Conservation (phyloP, 73 alveolate species). For the Symbiodinium pilosum region DNA sequence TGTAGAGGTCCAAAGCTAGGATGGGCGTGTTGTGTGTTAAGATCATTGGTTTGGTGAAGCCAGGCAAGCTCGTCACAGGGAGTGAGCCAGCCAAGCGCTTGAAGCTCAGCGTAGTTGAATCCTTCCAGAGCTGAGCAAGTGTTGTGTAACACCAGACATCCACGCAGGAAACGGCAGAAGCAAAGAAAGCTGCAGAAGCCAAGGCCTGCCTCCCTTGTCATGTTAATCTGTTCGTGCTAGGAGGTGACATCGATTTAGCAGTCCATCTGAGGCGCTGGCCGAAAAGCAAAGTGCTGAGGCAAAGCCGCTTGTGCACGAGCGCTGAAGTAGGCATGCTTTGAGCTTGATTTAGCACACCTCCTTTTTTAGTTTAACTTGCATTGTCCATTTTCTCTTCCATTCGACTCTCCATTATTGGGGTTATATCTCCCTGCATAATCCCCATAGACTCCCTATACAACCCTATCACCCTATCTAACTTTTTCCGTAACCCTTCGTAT, state of each 20-base stretch:
- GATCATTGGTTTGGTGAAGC: background rate
- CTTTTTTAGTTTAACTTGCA: too few relatives aligned
- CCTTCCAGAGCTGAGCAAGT: too few relatives aligned
- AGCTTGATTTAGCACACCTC: too few relatives aligned
- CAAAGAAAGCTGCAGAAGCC: background rate
- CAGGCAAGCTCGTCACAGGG: constrained; percentile 5
- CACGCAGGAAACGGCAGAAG: background rate
- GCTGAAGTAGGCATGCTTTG: too few relatives aligned
- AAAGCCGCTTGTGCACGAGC: background rate
- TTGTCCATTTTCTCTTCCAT: too few relatives aligned
- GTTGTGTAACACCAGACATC: background rate
- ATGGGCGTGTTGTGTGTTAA: too few relatives aligned
- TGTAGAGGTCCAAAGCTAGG: too few relatives aligned
- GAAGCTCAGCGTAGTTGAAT: background rate
- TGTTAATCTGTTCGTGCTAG: background rate
- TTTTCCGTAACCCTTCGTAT: too few relatives aligned
- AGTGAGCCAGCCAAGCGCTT: background rate
- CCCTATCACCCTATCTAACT: too few relatives aligned
- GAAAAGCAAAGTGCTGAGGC: constrained; percentile 1
- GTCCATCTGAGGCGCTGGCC: background rate
- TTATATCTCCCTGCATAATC: too few relatives aligned
- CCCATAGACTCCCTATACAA: too few relatives aligned
- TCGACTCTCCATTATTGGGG: too few relatives aligned
- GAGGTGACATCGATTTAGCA: background rate
- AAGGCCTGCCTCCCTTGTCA: background rate